phyloP scores from a whole-genome alignment of 371 early-diverging fungal species.

The Batrachochytrium dendrobatidis region DNA sequence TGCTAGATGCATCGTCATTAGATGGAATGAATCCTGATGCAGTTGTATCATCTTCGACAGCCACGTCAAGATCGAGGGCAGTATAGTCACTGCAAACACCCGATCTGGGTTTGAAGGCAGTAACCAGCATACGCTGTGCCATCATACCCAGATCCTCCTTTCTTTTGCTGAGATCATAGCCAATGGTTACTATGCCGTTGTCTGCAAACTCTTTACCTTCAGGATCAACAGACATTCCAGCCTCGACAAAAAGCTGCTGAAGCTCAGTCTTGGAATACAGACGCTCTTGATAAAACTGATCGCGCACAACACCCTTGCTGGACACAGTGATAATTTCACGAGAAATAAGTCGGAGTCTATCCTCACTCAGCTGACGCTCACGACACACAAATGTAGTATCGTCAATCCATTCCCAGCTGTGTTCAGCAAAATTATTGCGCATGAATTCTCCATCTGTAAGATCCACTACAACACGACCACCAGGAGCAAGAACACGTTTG shows the following conservation, averaged over 20 bases:
- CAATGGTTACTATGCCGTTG: constrained; percentile 19
- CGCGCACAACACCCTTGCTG: constrained; percentile 47
- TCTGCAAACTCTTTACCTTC: neutral
- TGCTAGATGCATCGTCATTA: constrained; percentile 2
- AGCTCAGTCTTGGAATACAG: constrained; percentile 45
- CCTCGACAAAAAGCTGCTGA: constrained; percentile 22
- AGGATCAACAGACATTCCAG: constrained; percentile 24
- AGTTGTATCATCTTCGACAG: no score
- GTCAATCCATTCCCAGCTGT: constrained; percentile 61
- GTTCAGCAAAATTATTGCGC: constrained; percentile 42
- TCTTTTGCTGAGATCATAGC: constrained; percentile 46
- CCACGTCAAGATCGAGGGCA: no score
- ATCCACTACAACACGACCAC: constrained; percentile 46
- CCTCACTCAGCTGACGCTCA: constrained; percentile 48
- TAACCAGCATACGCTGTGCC: constrained; percentile 47
- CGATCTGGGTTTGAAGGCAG: constrained; percentile 4
- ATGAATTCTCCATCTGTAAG: constrained; percentile 52
- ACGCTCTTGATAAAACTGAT: constrained; percentile 58
- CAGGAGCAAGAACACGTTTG: constrained; percentile 37
- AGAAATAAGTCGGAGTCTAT: constrained; percentile 40
- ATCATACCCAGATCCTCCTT: constrained; percentile 61
- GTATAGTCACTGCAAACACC: no score
- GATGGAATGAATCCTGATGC: neutral
- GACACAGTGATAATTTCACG: constrained; percentile 49
- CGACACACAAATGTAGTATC: constrained; percentile 55